Evolutionary conservation across 2,329 filamentous ascomycete species (phyloP), one percentile per base, ranked within the genome.

Genomic region (Ophioceras dolichostomum): DNA sequence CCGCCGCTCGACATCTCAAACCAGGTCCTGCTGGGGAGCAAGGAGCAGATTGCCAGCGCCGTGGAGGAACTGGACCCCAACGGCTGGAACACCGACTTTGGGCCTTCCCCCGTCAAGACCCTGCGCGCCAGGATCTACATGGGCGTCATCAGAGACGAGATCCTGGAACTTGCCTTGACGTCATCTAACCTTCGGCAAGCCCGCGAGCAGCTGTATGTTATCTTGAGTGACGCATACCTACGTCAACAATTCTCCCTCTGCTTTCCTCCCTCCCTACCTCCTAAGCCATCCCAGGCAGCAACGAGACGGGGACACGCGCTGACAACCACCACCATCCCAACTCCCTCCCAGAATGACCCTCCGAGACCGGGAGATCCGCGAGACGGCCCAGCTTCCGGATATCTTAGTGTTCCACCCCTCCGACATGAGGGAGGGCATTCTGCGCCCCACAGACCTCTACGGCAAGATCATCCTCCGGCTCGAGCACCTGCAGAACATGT

Each of bases 401-500:
- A 54, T 60, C 8, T 45, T 68, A n/a, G 54, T 57, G 7, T 58
- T 58, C 14, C 55, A 57, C 3, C 49, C 60, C 1, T 49, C 57
- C 5, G 57, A 63, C 3, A 37, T 70, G 1, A 53, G 58, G 10
- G 48, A 58, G 7, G 49, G 48, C 0, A 47, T 52, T 1, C 28
- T 53, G 1, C 43, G 55, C 4, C 41, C 56, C 0, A 43, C 53
- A 0, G 47, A 51, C 0, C 41, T 69, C 0, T 68, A 67, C 36
- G 55, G 57, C 5, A 55, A 66, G 2, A 59, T 70, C 12, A 49
- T 75, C 1, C 50, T 70, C 1, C 58, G 59, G 3, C 57, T 74
- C 3, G 61, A 67, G 17, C 64, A 71, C 32, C 51, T 75, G 1
- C 67, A 76, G 30, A 76, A 76, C 28, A 56, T 71, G 3, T 76